Base-by-base conservation (phyloP, 1,139 yeast genomes). In the Sugiyamaella pinicola region DNA sequence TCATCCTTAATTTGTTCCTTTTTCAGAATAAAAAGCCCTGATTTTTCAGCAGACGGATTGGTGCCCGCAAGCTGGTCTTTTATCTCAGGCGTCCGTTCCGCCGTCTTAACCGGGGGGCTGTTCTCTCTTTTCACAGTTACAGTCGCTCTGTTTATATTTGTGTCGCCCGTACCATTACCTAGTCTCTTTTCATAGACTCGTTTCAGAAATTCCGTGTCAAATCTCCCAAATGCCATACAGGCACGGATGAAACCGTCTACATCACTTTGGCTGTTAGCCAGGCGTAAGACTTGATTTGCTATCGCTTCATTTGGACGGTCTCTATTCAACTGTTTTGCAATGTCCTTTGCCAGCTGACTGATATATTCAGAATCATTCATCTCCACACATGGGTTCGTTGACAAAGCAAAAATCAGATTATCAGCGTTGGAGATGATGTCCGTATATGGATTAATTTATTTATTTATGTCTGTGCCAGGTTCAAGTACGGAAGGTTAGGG, bases 151-250 rank as follows among this genome's bases (percentile, higher is more conserved):
- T 29, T 15, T 6, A 9, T 21, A 9, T 12, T 38, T 39, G 40
- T n/a, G 37, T 51, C 47, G n/a, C n/a, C n/a, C n/a, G n/a, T n/a
- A n/a, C n/a, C n/a, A n/a, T n/a, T n/a, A n/a, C n/a, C n/a, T n/a
- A n/a, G n/a, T n/a, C n/a, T 24, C 45, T 37, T 4, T 52, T 37
- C 52, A 64, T 7, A 67, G 6, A 65, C 53, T 17, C 51, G 48
- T 9, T 37, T 35, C n/a, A 68, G 54, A 49, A 67, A 67, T 3
- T 55, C 56, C 4, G 48, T 53, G 24, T 63, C 61, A 48, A 68
- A 68, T 39, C 58, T 57, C 19, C 70, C 71, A 56, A 68, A 66
- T 1, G 64, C 65, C 44, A 52, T 45, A 53, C 71, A 67, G 1
- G 67, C 68, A 2, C 48, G 49, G n/a, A 58, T 55, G 54, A 68